These are phyloP conservation scores for Pulveroboletus frians DNA, from an alignment of 768 basidiomycete genomes.

Conservation along the genomic window DNA sequence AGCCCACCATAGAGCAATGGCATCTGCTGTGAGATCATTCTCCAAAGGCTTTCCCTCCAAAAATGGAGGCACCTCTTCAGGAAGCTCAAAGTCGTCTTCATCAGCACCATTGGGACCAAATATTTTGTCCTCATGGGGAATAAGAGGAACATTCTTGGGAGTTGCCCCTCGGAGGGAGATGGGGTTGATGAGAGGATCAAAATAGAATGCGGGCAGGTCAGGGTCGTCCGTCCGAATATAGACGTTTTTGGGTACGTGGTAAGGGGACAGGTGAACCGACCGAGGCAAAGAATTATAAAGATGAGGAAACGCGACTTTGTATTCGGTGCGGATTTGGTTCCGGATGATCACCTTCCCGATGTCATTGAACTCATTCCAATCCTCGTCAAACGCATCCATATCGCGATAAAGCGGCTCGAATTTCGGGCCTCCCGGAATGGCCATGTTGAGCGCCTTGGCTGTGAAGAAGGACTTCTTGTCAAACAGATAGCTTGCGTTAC, in stretches of 20 bases:
- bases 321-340: slow-evolving; percentile 96
- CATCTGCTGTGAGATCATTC: slow-evolving; percentile 91
- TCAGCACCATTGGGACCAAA: slow-evolving; percentile 86
- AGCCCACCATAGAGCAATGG: slow-evolving; percentile 97
- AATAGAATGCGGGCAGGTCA: slow-evolving; percentile 99
- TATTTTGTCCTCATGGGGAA: slow-evolving; percentile 87
- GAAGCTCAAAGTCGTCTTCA: slow-evolving; percentile 84
- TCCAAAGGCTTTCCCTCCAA: slow-evolving; percentile 73
- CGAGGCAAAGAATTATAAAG: slow-evolving; percentile 97
- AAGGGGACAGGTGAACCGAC: slow-evolving; percentile 85
- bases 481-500: slow-evolving; percentile 88
- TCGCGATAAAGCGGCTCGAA: slow-evolving; percentile 97
- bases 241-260: slow-evolving; percentile 93
- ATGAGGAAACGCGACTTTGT: slow-evolving; percentile 98
- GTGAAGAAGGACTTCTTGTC: slow-evolving; percentile 98
- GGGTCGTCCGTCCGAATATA: slow-evolving; percentile 99
- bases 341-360: slow-evolving; percentile 99
- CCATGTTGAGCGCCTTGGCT: slow-evolving; percentile 94
- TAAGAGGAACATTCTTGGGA: slow-evolving; percentile 74
- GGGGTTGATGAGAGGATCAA: slow-evolving; percentile 97
- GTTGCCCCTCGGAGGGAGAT: slow-evolving; percentile 85
- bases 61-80: slow-evolving; percentile 75
- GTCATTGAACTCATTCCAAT: slow-evolving; percentile 99
- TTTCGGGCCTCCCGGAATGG: slow-evolving; percentile 96
- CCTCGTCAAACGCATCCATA: slow-evolving; percentile 96